Evolutionary conservation across 176 grass and related monocot genomes (phyloP), one percentile per base, ranked within the genome.

Genomic region (Rhynchospora breviuscula): DNA sequence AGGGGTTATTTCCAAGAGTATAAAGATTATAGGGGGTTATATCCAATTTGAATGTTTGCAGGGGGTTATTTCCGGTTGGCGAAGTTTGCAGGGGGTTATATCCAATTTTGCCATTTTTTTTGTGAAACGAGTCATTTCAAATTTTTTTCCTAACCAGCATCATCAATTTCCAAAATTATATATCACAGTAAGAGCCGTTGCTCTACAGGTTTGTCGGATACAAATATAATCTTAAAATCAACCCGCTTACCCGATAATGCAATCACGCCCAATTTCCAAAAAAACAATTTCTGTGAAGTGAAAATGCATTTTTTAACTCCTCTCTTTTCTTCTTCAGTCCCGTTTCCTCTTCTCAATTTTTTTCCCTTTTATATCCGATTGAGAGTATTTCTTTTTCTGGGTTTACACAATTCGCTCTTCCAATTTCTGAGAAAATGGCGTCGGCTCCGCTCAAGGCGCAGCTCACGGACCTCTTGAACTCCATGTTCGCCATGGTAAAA

Each of bases 401-500:
- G 56, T 81, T 81, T 62, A 63, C 7, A 17, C 29, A 23, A 51
- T 79, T 79, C 13, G 18, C 17, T n/a, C 35, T 23, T 43, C 17
- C 56, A 62, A 43, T 59, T 63, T 62, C 22, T 17, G 12, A 59
- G 7, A 71, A 70, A 71, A 94, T 94, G 93, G 93, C 63, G 23
- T 87, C 84, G 52, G 66, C 60, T 8, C 80, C 86, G 51, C 84
- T 95, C 9, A 84, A 63, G 81, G 90, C 82, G 17, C 90, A 95
- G 88, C 93, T 95, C 60, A 84, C 72, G 84, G 3, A 62, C 0
- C 89, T 89, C 83, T 33, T 95, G 70, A 13, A 23, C 81, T 81
- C 82, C 58, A 95, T 95, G 93, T 90, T 85, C 78, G 23, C 84
- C 70, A 10, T 75, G 78, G 90, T 95, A 77, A 67, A 79, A 40